phyloP scores from a whole-genome alignment of 2,329 filamentous ascomycete genomes.

The Chalaropsis thielavioides region DNA sequence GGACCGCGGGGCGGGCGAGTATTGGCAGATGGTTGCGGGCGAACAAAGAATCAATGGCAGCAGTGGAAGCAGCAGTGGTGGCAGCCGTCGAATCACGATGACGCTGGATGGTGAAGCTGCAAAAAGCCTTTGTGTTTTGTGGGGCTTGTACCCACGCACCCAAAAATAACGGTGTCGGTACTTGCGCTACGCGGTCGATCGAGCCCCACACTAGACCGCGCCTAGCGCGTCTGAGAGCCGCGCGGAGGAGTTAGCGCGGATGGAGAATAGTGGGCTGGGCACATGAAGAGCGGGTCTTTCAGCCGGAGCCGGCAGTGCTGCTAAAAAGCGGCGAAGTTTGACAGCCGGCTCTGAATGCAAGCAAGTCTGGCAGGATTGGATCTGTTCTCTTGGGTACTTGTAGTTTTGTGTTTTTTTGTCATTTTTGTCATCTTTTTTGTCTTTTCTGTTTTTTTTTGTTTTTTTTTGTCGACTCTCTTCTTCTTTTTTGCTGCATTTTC shows the following conservation, averaged over 20 bases:
- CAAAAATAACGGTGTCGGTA: background rate
- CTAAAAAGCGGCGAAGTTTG: background rate
- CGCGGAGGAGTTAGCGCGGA: background rate
- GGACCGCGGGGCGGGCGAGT: background rate
- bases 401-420: background rate
- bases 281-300: background rate
- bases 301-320: background rate
- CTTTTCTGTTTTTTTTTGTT: background rate
- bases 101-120: background rate
- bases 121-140: slow-evolving; percentile 1
- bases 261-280: background rate
- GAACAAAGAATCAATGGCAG: background rate
- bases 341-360: background rate
- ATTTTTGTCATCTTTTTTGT: background rate
- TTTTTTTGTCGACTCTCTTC: background rate
- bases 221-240: background rate
- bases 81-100: background rate
- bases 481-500: background rate
- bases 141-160: background rate
- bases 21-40: background rate
- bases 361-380: no score
- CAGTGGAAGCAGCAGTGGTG: background rate
- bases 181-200: background rate
- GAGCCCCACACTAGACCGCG: background rate
- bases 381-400: background rate